These are phyloP conservation scores for Fusarium tupiense DNA, from an alignment of 2,329 filamentous ascomycete genomes.

Conservation along the genomic window DNA sequence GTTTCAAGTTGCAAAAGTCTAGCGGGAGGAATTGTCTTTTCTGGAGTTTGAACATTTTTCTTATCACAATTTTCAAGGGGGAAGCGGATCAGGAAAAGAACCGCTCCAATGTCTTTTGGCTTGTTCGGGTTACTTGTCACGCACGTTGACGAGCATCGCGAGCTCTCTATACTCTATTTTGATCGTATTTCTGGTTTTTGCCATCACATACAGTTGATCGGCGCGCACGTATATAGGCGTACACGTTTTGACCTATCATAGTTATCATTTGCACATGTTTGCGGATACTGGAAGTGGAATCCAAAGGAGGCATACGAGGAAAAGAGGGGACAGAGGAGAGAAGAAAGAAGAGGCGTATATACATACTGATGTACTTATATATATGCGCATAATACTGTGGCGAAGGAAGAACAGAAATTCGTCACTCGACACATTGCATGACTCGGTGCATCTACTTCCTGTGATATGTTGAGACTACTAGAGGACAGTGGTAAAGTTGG, in stretches of 20 bases:
- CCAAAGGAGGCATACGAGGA: neutral
- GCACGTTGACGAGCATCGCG: neutral
- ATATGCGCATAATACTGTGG: constrained; percentile 33
- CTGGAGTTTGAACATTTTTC: constrained; percentile 23
- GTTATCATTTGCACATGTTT: neutral
- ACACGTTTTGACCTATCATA: constrained; percentile 24
- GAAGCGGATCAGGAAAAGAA: constrained; percentile 18
- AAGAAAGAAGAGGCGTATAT: constrained; percentile 13
- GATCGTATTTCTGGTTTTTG: neutral
- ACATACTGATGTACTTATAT: constrained; percentile 37
- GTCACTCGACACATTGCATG: neutral
- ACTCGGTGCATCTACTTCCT: too few relatives aligned
- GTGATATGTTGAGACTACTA: neutral
- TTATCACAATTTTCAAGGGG: constrained; percentile 4
- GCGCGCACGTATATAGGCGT: constrained; percentile 15
- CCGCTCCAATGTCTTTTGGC: constrained; percentile 10
- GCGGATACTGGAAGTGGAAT: neutral
- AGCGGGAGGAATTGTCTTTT: constrained; percentile 26
- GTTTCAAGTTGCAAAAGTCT: constrained; percentile 27
- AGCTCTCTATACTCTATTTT: neutral
- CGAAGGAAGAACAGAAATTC: constrained; percentile 29
- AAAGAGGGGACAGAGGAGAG: neutral
- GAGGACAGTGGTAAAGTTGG: too few relatives aligned
- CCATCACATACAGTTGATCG: constrained; percentile 5
- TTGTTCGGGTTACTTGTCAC: constrained; percentile 4